A percentile compares a stretch with the other conserved stretches of the same genome.
Conservation (phyloP, 2,329 filamentous ascomycete genomes). For the Xylaria sp. region DNA sequence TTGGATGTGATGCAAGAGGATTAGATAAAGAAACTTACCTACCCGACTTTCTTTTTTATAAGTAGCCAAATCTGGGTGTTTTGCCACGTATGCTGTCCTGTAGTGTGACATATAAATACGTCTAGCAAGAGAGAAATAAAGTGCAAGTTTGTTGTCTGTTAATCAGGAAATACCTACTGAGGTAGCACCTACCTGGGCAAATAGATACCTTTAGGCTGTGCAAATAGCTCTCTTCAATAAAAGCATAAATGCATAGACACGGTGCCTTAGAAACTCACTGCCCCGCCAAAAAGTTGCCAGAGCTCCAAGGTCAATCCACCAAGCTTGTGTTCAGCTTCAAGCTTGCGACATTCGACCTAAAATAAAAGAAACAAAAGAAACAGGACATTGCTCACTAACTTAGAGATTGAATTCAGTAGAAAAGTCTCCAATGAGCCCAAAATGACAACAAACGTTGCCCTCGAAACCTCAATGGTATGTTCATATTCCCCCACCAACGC, state of each 20-base stretch:
- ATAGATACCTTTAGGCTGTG: background rate
- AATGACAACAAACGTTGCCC: slow-evolving; percentile 81
- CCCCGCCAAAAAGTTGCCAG: slow-evolving; percentile 37
- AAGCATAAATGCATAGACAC: background rate
- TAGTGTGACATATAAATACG: background rate
- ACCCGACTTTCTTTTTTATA: background rate
- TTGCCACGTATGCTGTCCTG: background rate
- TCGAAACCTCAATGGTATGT: slow-evolving; percentile 86
- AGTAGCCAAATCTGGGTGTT: background rate
- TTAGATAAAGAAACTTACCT: background rate
- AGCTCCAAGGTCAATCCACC: slow-evolving; percentile 17
- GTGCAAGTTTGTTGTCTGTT: background rate
- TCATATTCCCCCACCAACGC: background rate
- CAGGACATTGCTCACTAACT: background rate
- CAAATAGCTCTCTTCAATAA: background rate
- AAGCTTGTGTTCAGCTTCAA: slow-evolving; percentile 13
- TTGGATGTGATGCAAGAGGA: background rate
- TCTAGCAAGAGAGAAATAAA: background rate
- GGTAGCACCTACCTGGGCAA: background rate
- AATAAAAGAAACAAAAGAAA: background rate
- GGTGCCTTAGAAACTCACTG: slow-evolving; percentile 10
- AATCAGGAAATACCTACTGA: background rate
- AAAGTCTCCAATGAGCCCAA: background rate
- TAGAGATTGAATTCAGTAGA: background rate
- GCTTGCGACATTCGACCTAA: slow-evolving; percentile 14